phyloP scores from a whole-genome alignment of 495 filamentous ascomycete species.

The Penicillium roqueforti region DNA sequence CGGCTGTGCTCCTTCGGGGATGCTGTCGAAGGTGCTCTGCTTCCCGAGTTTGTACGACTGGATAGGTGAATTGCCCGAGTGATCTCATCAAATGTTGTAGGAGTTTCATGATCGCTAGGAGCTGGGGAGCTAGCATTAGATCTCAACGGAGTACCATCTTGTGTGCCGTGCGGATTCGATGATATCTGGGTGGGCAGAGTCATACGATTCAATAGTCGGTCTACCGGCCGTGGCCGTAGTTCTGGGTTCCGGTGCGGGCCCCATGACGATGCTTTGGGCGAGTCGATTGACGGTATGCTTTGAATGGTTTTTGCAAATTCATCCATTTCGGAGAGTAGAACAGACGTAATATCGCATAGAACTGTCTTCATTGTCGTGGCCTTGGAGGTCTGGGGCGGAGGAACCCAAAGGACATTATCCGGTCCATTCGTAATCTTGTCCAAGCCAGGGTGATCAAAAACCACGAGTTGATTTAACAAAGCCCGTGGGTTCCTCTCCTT shows the following conservation, averaged over 20 bases:
- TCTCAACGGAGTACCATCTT: conserved; percentile 49
- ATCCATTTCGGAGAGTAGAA: conserved; percentile 82
- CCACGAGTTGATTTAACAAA: conserved; percentile 69
- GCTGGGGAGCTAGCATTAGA: conserved; percentile 43
- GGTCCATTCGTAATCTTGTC: conserved; percentile 41
- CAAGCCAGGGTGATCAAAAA: conserved; percentile 64
- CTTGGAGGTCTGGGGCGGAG: conserved; percentile 63
- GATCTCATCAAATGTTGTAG: conserved; percentile 71
- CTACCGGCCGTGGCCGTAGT: conserved; percentile 42
- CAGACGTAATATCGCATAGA: conserved; percentile 84
- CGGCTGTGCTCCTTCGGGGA: conserved; percentile 54
- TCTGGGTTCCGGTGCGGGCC: conserved; percentile 44
- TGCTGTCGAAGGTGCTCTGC: conserved; percentile 32
- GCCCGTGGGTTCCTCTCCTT: conserved; percentile 67
- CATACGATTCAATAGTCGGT: conserved; percentile 59
- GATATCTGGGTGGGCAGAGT: conserved; percentile 68
- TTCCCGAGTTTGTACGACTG: conserved; percentile 34
- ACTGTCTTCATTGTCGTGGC: conserved; percentile 92
- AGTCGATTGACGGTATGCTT: conserved; percentile 72
- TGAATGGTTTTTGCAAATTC: conserved; percentile 82
- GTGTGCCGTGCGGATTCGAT: conserved; percentile 47
- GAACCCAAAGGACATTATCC: conserved; percentile 62
- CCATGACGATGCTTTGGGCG: conserved; percentile 55
- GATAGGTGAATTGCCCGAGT: conserved; percentile 46
- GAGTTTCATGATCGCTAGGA: conserved; percentile 50